A percentile compares a stretch with the other conserved stretches of the same genome.
These are phyloP conservation scores for Rosa multiflora DNA, from an alignment of 306 rosid species.

Conservation along the genomic window DNA sequence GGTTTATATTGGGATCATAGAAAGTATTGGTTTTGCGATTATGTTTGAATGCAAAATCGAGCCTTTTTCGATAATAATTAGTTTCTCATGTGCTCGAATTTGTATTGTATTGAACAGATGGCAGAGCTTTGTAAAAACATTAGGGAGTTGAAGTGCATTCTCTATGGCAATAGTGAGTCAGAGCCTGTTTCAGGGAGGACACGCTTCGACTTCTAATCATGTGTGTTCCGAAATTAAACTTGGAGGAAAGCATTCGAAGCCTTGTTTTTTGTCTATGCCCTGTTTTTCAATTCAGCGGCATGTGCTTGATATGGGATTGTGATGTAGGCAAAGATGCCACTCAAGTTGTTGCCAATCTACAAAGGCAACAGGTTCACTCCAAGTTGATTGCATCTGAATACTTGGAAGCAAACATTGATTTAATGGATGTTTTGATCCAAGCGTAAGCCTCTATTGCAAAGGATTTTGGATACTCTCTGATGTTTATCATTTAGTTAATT, in stretches of 20 bases:
- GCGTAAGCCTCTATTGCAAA: constrained; percentile 56
- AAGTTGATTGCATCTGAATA: constrained; percentile 95
- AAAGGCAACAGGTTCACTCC: constrained; percentile 91
- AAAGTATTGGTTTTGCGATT: no score
- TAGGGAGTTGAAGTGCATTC: constrained; percentile 84
- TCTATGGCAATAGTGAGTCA: constrained; percentile 92
- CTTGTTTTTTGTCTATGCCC: background rate
- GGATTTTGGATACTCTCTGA: background rate
- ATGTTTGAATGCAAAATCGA: no score
- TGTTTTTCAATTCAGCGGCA: background rate
- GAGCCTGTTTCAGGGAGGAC: constrained; percentile 87
- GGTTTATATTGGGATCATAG: no score
- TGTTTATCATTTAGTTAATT: background rate
- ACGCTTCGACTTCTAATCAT: constrained; percentile 69
- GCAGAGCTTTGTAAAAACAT: constrained; percentile 64
- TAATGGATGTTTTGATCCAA: constrained; percentile 71
- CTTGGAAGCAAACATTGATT: constrained; percentile 81
- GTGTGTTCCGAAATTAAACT: constrained; percentile 83
- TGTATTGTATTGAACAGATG: constrained; percentile 47
- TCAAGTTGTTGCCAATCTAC: constrained; percentile 97
- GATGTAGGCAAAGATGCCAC: constrained; percentile 89
- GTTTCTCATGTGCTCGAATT: background rate
- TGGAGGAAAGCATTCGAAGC: constrained; percentile 61
- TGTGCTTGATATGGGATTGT: background rate
- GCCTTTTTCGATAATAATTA: background rate